Evolutionary conservation across 495 filamentous ascomycete genomes (phyloP).

Genomic region (Astrothelium macrocarpum): DNA sequence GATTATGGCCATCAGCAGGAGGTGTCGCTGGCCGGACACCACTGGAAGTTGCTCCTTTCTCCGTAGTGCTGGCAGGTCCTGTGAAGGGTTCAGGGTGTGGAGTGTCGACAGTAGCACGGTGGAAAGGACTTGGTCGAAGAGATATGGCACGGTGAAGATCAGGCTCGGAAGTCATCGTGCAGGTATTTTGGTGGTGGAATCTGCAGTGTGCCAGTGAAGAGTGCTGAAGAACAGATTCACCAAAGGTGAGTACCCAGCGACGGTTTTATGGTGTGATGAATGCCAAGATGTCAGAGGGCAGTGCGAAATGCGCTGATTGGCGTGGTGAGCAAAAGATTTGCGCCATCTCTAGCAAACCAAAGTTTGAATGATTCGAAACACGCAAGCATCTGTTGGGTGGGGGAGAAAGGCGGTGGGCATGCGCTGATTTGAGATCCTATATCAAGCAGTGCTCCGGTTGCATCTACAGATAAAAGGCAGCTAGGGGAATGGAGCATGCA

Average conservation of each 20-base stretch:
- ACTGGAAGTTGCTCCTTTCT: conserved; percentile 31
- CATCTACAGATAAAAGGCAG: too few species aligned
- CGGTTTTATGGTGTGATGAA: not conserved
- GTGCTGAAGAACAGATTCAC: not conserved
- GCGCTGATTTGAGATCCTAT: not conserved
- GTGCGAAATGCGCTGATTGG: not conserved
- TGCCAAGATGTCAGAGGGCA: not conserved
- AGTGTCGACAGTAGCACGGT: conserved; percentile 29
- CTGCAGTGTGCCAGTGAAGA: not conserved
- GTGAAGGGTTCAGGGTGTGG: conserved; percentile 16
- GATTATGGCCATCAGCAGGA: conserved; percentile 34
- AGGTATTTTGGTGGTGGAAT: not conserved
- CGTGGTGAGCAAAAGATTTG: not conserved
- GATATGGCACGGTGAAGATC: conserved; percentile 32
- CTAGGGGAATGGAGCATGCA: too few species aligned
- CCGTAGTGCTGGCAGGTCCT: conserved; percentile 15
- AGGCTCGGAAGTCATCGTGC: conserved; percentile 24
- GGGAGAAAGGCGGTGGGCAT: not conserved
- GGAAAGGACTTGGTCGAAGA: conserved; percentile 34
- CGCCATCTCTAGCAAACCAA: not conserved
- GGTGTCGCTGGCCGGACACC: conserved; percentile 32
- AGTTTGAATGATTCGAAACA: not conserved
- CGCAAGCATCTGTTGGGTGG: not conserved
- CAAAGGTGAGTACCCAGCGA: not conserved
- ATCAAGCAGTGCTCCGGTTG: not conserved